These are phyloP conservation scores for Rhodotorula sp. DNA, from an alignment of 1,284 basidiomycete species.

Conservation along the genomic window DNA sequence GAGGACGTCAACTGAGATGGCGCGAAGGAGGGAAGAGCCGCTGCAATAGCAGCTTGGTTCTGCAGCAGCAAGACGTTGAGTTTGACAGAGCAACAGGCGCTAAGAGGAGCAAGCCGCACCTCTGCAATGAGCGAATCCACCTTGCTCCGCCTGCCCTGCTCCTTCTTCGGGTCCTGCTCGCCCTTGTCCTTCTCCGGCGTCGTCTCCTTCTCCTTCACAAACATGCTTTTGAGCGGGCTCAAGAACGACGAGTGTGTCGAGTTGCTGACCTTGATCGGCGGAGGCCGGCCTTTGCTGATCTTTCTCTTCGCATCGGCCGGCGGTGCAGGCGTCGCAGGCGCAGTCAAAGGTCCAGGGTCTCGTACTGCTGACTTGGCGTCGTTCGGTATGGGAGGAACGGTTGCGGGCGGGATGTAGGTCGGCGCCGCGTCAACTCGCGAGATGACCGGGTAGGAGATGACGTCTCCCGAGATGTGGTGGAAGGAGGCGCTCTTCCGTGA, in stretches of 20 bases:
- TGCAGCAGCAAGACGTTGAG: not conserved
- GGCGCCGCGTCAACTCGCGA: slow-evolving; percentile 13
- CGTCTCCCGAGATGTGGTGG: slow-evolving; percentile 8
- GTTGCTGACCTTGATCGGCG: slow-evolving; percentile 10
- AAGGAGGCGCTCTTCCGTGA: not conserved
- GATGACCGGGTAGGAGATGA: slow-evolving; percentile 31
- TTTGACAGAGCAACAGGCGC: not conserved
- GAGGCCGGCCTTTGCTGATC: not conserved
- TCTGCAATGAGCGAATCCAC: not conserved
- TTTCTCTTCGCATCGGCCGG: not conserved
- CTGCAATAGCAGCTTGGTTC: not conserved
- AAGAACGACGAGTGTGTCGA: slow-evolving; percentile 1
- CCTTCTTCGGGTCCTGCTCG: not conserved
- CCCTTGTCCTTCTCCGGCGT: not conserved
- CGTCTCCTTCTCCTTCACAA: not conserved
- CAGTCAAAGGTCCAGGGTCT: no score
- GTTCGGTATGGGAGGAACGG: not conserved
- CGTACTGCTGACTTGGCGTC: not conserved
- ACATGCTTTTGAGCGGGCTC: not conserved
- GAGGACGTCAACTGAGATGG: not conserved
- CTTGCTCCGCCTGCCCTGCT: not conserved
- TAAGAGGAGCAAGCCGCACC: not conserved
- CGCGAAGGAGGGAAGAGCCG: not conserved
- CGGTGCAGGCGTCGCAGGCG: not conserved
- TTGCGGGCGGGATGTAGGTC: slow-evolving; percentile 9